These are phyloP conservation scores for Gynandropsis gynandra DNA, from an alignment of 345 rosid genomes.

Conservation along the genomic window DNA sequence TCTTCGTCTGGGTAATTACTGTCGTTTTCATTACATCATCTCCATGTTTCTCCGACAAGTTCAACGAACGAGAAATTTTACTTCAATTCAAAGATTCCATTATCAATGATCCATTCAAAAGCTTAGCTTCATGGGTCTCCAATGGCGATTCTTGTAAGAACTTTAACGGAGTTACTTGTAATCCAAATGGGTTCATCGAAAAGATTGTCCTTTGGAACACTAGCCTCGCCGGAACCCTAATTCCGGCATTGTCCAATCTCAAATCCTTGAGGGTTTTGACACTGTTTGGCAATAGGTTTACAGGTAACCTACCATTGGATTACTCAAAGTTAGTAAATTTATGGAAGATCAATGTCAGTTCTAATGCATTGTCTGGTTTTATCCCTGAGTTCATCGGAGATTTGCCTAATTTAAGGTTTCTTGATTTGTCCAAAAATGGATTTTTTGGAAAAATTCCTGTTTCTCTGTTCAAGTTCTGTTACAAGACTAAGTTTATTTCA, in stretches of 20 bases:
- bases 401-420: slow-evolving; percentile 71
- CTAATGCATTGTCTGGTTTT: slow-evolving; percentile 78
- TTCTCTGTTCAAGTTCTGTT: slow-evolving; percentile 59
- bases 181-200: slow-evolving; percentile 62
- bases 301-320: slow-evolving; percentile 71
- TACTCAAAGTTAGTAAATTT: slow-evolving; percentile 55
- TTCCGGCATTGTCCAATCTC: slow-evolving; percentile 71
- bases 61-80: slow-evolving; percentile 67
- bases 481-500: slow-evolving; percentile 72
- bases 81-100: slow-evolving; percentile 72
- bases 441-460: slow-evolving; percentile 58
- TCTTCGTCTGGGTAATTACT: slow-evolving; percentile 31
- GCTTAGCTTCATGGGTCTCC: slow-evolving; percentile 58
- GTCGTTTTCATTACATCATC: slow-evolving; percentile 29
- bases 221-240: slow-evolving; percentile 55
- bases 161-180: slow-evolving; percentile 71
- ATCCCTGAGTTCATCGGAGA: slow-evolving; percentile 86
- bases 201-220: slow-evolving; percentile 86
- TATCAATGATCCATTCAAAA: slow-evolving; percentile 59
- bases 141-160: slow-evolving; percentile 49
- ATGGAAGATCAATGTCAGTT: slow-evolving; percentile 92
- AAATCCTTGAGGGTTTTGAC: slow-evolving; percentile 66
- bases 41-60: slow-evolving; percentile 35
- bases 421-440: slow-evolving; percentile 80
- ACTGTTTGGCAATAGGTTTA: slow-evolving; percentile 76